Conservation (phyloP, 2,329 filamentous ascomycete genomes). For the Colletotrichum euphorbiae region DNA sequence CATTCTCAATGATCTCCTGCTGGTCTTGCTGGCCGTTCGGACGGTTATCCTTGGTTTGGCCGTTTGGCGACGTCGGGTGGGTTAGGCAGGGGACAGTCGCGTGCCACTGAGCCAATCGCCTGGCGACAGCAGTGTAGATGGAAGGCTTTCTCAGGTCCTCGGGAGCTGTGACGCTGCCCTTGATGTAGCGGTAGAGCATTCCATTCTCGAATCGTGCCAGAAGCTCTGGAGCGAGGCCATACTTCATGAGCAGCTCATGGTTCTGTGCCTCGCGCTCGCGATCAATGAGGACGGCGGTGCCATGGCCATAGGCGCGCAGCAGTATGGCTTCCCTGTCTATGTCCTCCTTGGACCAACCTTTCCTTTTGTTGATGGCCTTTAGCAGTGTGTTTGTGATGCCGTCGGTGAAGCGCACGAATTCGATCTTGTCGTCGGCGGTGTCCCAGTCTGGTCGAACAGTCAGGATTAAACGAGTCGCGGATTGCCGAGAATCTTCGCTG, state of each 20-base stretch:
- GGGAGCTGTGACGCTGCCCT: constrained; percentile 82
- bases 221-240: constrained; percentile 86
- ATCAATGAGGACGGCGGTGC: constrained; percentile 95
- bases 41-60: constrained; percentile 49
- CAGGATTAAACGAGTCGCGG: constrained; percentile 82
- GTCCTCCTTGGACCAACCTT: constrained; percentile 78
- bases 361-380: constrained; percentile 77
- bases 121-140: constrained; percentile 86
- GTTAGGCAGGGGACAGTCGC: constrained; percentile 73
- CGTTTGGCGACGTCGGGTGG: constrained; percentile 48
- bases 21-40: constrained; percentile 49
- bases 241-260: constrained; percentile 87
- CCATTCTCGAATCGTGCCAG: constrained; percentile 95
- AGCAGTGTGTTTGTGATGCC: constrained; percentile 96
- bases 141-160: constrained; percentile 80
- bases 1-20: constrained; percentile 54
- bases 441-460: constrained; percentile 88
- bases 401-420: constrained; percentile 93
- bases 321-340: constrained; percentile 88
- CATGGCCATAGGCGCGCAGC: constrained; percentile 92
- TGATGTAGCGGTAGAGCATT: constrained; percentile 92
- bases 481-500: constrained; percentile 79
- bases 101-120: constrained; percentile 92
- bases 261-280: constrained; percentile 83
- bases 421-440: constrained; percentile 76